These are phyloP conservation scores for Lactarius tabidus DNA, from an alignment of 768 basidiomycete species.

Conservation along the genomic window DNA sequence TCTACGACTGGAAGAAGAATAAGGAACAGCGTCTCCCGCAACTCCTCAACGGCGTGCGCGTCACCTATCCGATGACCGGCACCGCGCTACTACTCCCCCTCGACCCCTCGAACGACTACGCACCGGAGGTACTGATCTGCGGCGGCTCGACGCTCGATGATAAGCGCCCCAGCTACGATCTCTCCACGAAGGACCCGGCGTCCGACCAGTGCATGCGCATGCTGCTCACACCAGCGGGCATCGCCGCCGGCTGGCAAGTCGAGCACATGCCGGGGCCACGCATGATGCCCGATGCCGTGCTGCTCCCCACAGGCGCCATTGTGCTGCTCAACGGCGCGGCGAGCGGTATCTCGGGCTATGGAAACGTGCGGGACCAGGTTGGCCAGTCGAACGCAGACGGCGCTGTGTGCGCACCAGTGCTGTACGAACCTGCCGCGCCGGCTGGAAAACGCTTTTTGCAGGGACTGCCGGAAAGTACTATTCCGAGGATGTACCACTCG, in stretches of 20 bases:
- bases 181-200: constrained; percentile 70
- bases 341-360: constrained; percentile 73
- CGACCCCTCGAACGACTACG: constrained; percentile 54
- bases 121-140: constrained; percentile 68
- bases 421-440: constrained; percentile 60
- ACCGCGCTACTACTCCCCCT: constrained; percentile 72
- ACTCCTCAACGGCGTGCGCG: constrained; percentile 73
- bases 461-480: constrained; percentile 59
- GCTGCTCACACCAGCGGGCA: constrained; percentile 59
- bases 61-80: constrained; percentile 82
- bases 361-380: constrained; percentile 63
- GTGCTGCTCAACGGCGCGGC: constrained; percentile 74
- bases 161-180: constrained; percentile 49
- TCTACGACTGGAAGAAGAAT: constrained; percentile 71
- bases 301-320: constrained; percentile 72
- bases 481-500: constrained; percentile 80
- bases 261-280: constrained; percentile 73
- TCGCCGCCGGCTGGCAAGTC: constrained; percentile 64
- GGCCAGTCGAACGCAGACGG: constrained; percentile 77
- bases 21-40: constrained; percentile 57
- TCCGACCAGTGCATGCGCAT: constrained; percentile 72
- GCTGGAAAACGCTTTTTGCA: constrained; percentile 52
- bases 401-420: constrained; percentile 60
- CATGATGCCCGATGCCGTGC: constrained; percentile 75
- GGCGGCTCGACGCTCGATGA: constrained; percentile 72